Evolutionary conservation across 139 green algal genomes (phyloP).

Genomic region (Tetradesmus lagerheimii): DNA sequence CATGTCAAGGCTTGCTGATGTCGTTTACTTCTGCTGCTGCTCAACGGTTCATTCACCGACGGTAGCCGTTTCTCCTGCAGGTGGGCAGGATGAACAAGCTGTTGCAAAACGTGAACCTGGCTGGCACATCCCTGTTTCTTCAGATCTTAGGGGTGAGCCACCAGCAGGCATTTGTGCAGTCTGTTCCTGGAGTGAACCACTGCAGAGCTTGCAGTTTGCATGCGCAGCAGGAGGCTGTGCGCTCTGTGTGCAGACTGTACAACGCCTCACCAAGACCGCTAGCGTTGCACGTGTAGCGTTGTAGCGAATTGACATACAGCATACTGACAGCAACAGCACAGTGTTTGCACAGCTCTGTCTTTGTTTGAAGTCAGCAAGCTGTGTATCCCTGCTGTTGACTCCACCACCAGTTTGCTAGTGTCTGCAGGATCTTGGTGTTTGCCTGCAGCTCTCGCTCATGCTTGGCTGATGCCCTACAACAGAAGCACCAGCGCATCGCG

Average conservation of each 20-base stretch:
- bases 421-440: background rate
- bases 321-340: no score
- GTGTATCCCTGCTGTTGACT: no score
- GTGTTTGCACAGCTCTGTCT: no score
- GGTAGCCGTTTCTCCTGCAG: background rate
- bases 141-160: conserved; percentile 65
- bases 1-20: background rate
- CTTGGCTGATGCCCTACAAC: background rate
- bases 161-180: background rate
- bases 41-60: background rate
- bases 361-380: no score
- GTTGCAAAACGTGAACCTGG: conserved; percentile 84
- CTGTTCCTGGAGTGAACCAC: background rate
- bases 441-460: background rate
- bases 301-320: no score
- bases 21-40: background rate
- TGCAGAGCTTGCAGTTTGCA: background rate
- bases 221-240: background rate
- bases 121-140: conserved; percentile 79
- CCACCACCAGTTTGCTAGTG: no score
- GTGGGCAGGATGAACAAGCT: conserved; percentile 56
- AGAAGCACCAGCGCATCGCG: no score
- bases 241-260: no score
- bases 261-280: no score
- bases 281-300: no score